Evolutionary conservation across 495 filamentous ascomycete genomes (phyloP), one percentile per base, ranked within the genome.

Genomic region (Aspergillus sclerotioniger): DNA sequence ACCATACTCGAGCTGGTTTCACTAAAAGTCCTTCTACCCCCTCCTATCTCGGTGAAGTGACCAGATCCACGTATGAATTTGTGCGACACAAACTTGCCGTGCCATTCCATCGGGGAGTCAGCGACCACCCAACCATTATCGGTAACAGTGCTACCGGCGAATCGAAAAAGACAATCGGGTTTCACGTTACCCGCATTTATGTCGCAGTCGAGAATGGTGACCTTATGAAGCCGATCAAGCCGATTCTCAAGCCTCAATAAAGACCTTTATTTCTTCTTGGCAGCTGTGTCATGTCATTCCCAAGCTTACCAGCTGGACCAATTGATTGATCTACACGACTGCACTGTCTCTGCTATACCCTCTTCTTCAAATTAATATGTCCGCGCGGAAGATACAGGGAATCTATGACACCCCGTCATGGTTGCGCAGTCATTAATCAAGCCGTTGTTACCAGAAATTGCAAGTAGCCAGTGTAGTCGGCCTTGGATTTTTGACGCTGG

Each of bases 141-240:
- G 17, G 17, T 9, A 7, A 5, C 44, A 47, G 9, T 9, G 16
- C 6, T 17, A 28, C 13, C n/a, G 9, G 43, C 37, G 13, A n/a
- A 41, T n/a, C 37, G n/a, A 61, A 62, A 52, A 66, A 59, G 51
- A 57, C 67, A 0, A 62, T 71, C 21, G 69, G 69, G 1, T 51
- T 51, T 12, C 62, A 52, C 17, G 29, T 58, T 17, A 52, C 29
- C 25, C 10, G n/a, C 15, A 33, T 58, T 21, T 58, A 58, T 17
- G 20, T 19, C 3, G 47, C 56, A n/a, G 37, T 41, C 37, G n/a
- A n/a, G n/a, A 41, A 6, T n/a, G 37, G 37, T 15, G 37, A 41
- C 13, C 15, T 41, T n/a, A 41, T 41, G 37, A 41, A 41, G 37
- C 37, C 37, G 3, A 41, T 41, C n/a, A 41, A 41, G 8, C 13